phyloP scores from a whole-genome alignment of 2,329 filamentous ascomycete genomes.

The Oidium heveae region DNA sequence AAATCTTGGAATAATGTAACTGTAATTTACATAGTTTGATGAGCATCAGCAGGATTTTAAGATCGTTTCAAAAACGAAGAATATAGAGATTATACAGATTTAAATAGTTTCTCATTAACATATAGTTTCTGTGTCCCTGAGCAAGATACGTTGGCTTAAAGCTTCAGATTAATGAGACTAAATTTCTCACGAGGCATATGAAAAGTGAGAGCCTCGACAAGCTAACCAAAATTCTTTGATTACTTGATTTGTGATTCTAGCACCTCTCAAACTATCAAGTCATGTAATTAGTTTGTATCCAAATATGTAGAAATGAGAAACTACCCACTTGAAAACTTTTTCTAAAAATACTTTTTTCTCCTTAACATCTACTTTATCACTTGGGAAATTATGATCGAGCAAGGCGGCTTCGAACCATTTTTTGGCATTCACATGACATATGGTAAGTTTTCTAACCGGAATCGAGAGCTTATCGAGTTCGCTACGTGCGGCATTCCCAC shows the following conservation, averaged over 20 bases:
- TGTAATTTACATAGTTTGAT: too few relatives aligned
- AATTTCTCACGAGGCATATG: slow-evolving; percentile 25
- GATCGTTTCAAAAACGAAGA: too few relatives aligned
- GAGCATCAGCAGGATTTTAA: too few relatives aligned
- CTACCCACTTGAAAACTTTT: slow-evolving; percentile 33
- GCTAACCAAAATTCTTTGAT: slow-evolving; percentile 51
- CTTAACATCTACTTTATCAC: slow-evolving; percentile 27
- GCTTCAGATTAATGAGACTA: too few relatives aligned
- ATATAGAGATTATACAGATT: too few relatives aligned
- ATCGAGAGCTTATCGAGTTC: slow-evolving; percentile 48
- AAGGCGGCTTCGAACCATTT: slow-evolving; percentile 38
- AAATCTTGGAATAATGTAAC: too few relatives aligned
- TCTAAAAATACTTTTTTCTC: slow-evolving; percentile 41
- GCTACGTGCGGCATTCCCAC: slow-evolving; percentile 41
- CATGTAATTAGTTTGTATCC: not conserved
- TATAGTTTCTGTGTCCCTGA: too few relatives aligned
- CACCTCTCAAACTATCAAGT: slow-evolving; percentile 30
- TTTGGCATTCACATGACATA: slow-evolving; percentile 27
- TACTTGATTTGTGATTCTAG: slow-evolving; percentile 36
- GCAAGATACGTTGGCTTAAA: too few relatives aligned
- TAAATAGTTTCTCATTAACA: too few relatives aligned
- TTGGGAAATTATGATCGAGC: slow-evolving; percentile 23
- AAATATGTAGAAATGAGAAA: slow-evolving; percentile 8
- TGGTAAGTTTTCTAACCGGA: slow-evolving; percentile 42
- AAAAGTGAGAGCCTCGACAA: slow-evolving; percentile 32